Base-by-base conservation (phyloP, 495 filamentous ascomycete genomes). In the Penicillium egyptiacum region DNA sequence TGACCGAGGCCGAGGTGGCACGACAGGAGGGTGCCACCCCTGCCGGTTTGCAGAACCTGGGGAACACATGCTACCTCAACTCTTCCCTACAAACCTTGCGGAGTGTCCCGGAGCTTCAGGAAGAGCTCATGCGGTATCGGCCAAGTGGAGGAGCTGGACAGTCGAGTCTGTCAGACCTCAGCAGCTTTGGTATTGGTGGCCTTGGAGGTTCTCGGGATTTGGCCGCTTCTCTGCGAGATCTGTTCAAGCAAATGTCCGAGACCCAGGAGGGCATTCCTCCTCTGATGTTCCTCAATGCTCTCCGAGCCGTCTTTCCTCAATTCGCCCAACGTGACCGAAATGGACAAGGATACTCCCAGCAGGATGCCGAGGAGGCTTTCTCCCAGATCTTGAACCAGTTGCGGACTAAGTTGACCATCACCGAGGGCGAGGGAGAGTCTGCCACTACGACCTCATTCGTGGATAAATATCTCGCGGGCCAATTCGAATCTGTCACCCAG, bases 41-140 rank as follows among this genome's bases (percentile, higher is more conserved):
- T 12, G 90, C 94, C 55, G 94, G 94, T 30, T 71, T 98, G 58
- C 83, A 91, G 68, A 98, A 98, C 63, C 77, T 96, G 57, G 94
- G 94, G 23, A 98, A 98, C 68, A 98, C 94, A 2, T 98, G 94
- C 78, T 98, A 98, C 69, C 85, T 98, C 67, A 98, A 98, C 78
- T 92, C 95, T 22, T 97, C 94, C 0, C 81, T 98, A 20, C 94
- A 98, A 71, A 85, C 90, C 5, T 76, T 98, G 55, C 84, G 90
- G 53, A 82, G 89, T 57, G 89, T 98, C 51, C 95, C 95, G 0
- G 94, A 98, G 73, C 81, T 98, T 25, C 91, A 96, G 64, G 79
- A 89, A 35, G 87, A 92, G 67, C 81, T 98, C 17, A 64, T 70
- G 35, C 81, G 79, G 58, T 96, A 97, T 72, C 80, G 79, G 31